Conservation (phyloP, 768 basidiomycete genomes). For the Xerocomellus chrysenteron region DNA sequence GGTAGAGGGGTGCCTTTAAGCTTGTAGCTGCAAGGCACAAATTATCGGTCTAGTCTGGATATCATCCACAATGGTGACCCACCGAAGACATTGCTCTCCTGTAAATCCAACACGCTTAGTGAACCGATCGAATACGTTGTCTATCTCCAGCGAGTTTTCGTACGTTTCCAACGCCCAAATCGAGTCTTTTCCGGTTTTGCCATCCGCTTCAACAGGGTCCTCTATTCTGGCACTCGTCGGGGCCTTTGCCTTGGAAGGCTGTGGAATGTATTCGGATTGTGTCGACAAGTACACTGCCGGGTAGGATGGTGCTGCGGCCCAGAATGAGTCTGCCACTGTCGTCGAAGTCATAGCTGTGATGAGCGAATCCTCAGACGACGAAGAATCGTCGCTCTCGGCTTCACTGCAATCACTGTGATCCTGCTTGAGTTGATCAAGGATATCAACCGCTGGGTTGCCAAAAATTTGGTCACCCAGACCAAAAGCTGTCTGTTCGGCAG, state of each 20-base stretch:
- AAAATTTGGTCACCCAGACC: constrained; percentile 71
- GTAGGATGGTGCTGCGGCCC: constrained; percentile 66
- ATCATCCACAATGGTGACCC: constrained; percentile 7
- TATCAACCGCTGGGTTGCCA: constrained; percentile 33
- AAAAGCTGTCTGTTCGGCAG: constrained; percentile 38
- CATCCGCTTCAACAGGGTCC: constrained; percentile 42
- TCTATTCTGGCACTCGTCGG: constrained; percentile 39
- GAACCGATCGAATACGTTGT: constrained; percentile 86
- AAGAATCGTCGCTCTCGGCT: constrained; percentile 37
- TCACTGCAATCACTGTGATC: constrained; percentile 29
- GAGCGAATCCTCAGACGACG: constrained; percentile 48
- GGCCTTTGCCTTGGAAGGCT: constrained; percentile 48
- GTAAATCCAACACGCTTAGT: constrained; percentile 66
- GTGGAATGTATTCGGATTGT: constrained; percentile 66
- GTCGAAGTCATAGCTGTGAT: constrained; percentile 57
- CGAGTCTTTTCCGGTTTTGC: constrained; percentile 46
- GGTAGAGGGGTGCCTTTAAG: constrained; percentile 82
- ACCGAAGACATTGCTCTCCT: constrained; percentile 88
- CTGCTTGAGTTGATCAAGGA: constrained; percentile 15
- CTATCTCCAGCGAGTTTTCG: constrained; percentile 76
- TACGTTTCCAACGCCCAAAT: constrained; percentile 72
- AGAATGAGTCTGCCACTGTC: constrained; percentile 59
- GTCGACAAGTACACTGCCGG: constrained; percentile 75
- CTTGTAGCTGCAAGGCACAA: constrained; percentile 64
- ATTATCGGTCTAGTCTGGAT: background rate